Percentiles rank a stretch among this genome's conserved stretches.
Conservation (phyloP, 306 rosid genomes). For the Purshia tridentata region DNA sequence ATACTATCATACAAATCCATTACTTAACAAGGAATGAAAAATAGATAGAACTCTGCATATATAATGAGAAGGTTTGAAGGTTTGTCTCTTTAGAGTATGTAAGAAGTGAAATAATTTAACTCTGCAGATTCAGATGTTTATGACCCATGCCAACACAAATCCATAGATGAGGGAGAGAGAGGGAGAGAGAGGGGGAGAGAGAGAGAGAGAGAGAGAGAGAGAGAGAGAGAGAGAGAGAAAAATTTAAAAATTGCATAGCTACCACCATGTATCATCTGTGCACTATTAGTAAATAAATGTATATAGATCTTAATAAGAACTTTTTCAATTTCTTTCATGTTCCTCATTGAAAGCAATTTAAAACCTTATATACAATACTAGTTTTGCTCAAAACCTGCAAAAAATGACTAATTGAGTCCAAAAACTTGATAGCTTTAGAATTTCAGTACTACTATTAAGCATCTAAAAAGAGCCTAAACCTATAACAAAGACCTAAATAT, state of each 20-base stretch:
- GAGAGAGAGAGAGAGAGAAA: no score
- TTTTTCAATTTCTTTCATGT: background rate
- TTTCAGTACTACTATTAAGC: background rate
- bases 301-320: background rate
- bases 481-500: background rate
- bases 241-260: background rate
- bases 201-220: no score
- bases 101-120: background rate
- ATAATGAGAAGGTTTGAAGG: no score
- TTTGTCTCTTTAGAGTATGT: constrained; percentile 5
- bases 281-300: background rate
- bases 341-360: background rate
- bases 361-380: background rate
- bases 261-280: background rate
- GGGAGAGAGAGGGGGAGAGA: no score
- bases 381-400: background rate
- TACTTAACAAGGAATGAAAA: background rate
- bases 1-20: background rate
- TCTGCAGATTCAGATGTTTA: background rate
- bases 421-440: background rate
- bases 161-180: no score
- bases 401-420: background rate
- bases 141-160: no score
- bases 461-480: background rate
- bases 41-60: background rate